A percentile compares a stretch with the other conserved stretches of the same genome.
phyloP scores from a whole-genome alignment of 179 eudicot genomes.

The Silene noctiflora region DNA sequence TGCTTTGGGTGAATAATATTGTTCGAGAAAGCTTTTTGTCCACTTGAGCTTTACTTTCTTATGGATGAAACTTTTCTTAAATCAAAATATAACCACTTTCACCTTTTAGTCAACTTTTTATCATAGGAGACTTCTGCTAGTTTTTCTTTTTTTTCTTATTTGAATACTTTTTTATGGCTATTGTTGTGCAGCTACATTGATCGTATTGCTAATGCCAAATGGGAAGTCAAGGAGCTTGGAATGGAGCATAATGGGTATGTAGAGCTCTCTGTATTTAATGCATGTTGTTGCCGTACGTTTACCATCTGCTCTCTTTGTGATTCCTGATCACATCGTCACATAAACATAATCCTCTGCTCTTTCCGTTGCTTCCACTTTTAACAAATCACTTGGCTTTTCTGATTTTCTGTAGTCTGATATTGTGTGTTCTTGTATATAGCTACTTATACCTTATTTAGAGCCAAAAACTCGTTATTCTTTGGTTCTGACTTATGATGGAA shows the following conservation, averaged over 20 bases:
- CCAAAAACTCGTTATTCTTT: background rate
- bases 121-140: background rate
- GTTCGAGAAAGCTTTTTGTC: background rate
- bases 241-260: slow-evolving; percentile 90
- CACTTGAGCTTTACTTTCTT: background rate
- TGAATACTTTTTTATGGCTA: slow-evolving; percentile 14
- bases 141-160: background rate
- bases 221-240: slow-evolving; percentile 98
- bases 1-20: background rate
- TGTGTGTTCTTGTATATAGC: slow-evolving; percentile 1
- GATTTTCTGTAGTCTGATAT: background rate
- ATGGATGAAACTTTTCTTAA: background rate
- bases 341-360: background rate
- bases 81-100: background rate
- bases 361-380: background rate
- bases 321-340: background rate
- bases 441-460: background rate
- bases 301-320: background rate
- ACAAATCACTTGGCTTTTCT: background rate
- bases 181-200: slow-evolving; percentile 65
- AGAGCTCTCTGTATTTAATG: background rate
- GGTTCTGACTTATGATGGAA: background rate
- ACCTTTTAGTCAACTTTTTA: background rate
- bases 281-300: slow-evolving; percentile 4
- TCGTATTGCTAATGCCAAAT: slow-evolving; percentile 76